phyloP scores from a whole-genome alignment of 129 eudicot genomes.

The Apium graveolens region DNA sequence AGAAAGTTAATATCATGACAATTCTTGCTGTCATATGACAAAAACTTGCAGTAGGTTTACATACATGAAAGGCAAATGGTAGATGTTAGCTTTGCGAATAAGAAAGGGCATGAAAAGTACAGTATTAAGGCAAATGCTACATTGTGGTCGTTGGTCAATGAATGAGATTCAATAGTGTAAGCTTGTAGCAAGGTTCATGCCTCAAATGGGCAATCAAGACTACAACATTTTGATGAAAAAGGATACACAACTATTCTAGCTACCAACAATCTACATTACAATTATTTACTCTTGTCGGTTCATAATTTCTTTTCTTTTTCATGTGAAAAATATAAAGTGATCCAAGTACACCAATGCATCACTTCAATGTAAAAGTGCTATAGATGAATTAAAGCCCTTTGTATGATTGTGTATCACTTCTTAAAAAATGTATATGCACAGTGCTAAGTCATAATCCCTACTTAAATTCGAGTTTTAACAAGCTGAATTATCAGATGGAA shows the following conservation, averaged over 20 bases:
- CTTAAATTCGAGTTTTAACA: no score
- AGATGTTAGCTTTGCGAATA: neutral
- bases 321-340: neutral
- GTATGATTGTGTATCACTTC: no score
- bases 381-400: no score
- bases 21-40: neutral
- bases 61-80: neutral
- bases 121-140: slow-evolving; percentile 5
- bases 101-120: neutral
- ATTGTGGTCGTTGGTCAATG: slow-evolving; percentile 7
- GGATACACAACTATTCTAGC: neutral
- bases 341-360: slow-evolving; percentile 2
- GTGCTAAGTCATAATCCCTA: no score
- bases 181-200: slow-evolving; percentile 4
- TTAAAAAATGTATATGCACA: no score
- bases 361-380: neutral
- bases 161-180: neutral
- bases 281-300: neutral
- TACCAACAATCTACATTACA: neutral
- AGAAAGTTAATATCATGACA: neutral
- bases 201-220: neutral
- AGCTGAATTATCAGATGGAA: no score
- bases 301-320: neutral
- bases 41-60: neutral
- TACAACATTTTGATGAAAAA: neutral